Conservation (phyloP, 257 asterid species). For the Gentiana dahurica region DNA sequence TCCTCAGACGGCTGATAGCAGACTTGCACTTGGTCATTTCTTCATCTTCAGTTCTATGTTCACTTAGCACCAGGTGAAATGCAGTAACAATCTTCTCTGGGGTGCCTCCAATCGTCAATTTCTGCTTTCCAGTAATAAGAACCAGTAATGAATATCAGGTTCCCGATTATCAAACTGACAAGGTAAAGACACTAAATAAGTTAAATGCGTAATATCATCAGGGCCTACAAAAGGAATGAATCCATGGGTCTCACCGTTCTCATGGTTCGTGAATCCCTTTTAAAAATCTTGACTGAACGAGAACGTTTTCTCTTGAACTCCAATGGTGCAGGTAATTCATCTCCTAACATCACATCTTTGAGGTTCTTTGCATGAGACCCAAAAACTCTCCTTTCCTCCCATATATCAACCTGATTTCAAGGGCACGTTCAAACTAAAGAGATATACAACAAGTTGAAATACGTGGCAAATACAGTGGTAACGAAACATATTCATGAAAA, state of each 20-base stretch:
- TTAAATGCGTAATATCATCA: slow-evolving; percentile 7
- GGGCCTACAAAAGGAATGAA: slow-evolving; percentile 7
- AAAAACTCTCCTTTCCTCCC: slow-evolving; percentile 91
- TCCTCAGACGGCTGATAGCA: slow-evolving; percentile 49
- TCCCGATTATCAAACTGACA: background rate
- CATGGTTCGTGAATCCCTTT: slow-evolving; percentile 77
- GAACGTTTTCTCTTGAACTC: slow-evolving; percentile 65
- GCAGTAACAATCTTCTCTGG: slow-evolving; percentile 88
- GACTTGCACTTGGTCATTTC: slow-evolving; percentile 75
- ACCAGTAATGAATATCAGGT: slow-evolving; percentile 7
- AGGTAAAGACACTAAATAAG: slow-evolving; percentile 7
- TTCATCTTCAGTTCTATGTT: slow-evolving; percentile 58
- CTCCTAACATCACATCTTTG: slow-evolving; percentile 73
- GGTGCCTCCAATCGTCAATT: slow-evolving; percentile 74
- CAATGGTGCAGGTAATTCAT: slow-evolving; percentile 63
- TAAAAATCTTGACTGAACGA: slow-evolving; percentile 65
- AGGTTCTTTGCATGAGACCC: slow-evolving; percentile 67
- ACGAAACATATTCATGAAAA: too few relatives aligned
- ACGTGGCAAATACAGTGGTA: too few relatives aligned
- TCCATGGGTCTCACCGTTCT: slow-evolving; percentile 46
- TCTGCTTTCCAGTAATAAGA: slow-evolving; percentile 37
- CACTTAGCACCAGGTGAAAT: slow-evolving; percentile 52
- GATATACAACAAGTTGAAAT: background rate
- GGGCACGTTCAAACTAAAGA: background rate
- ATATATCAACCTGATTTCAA: slow-evolving; percentile 50